Conservation (phyloP, 2,329 filamentous ascomycete genomes). For the Pseudocercospora crystallina region DNA sequence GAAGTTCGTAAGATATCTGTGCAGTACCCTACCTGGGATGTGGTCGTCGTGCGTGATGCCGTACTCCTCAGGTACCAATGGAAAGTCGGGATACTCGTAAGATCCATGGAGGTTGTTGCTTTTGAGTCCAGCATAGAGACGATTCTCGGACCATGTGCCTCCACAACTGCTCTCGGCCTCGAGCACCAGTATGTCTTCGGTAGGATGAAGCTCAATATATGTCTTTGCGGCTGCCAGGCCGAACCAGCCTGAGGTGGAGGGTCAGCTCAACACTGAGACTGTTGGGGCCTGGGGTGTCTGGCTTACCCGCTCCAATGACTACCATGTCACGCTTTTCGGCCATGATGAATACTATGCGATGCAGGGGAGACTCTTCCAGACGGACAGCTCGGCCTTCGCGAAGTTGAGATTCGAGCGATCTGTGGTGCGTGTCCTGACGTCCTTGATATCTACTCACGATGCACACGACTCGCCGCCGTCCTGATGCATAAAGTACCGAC, state of each 20-base stretch:
- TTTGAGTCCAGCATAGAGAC: slow-evolving; percentile 68
- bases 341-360: slow-evolving; percentile 8
- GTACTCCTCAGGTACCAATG: slow-evolving; percentile 55
- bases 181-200: slow-evolving; percentile 44
- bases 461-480: slow-evolving; percentile 5
- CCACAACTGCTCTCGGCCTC: slow-evolving; percentile 52
- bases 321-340: slow-evolving; percentile 35
- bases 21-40: slow-evolving; percentile 32
- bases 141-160: slow-evolving; percentile 63
- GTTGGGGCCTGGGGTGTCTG: not conserved
- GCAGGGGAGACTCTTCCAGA: too few relatives aligned
- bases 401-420: not conserved
- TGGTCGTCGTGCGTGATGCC: slow-evolving; percentile 55
- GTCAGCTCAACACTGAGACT: slow-evolving; percentile 5
- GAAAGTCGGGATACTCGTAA: slow-evolving; percentile 73
- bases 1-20: slow-evolving; percentile 42
- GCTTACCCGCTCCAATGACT: slow-evolving; percentile 51
- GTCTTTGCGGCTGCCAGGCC: slow-evolving; percentile 52
- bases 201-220: slow-evolving; percentile 45
- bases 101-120: slow-evolving; percentile 73
- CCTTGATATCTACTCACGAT: slow-evolving; percentile 11
- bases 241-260: slow-evolving; percentile 38
- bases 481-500: slow-evolving; percentile 4
- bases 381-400: too few relatives aligned
- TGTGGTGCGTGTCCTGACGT: slow-evolving; percentile 1